Base-by-base conservation (phyloP, 192 early-diverging fungal species). In the Coemansia sp. region DNA sequence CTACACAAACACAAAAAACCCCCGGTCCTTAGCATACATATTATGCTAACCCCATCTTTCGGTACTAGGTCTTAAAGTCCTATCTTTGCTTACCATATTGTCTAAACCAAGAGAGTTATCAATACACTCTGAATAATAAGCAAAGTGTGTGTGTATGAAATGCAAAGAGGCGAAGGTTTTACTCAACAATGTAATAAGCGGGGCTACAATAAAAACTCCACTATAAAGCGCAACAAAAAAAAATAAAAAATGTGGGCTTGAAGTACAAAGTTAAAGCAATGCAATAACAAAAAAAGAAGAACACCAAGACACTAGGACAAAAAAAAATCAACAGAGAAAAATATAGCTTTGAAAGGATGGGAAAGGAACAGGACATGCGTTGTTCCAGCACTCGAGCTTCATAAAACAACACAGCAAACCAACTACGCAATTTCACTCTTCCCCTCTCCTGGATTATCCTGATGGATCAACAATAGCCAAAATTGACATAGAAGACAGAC, bases 1-100 rank as follows among this genome's bases (percentile, higher is more conserved):
- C 71, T 68, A 72, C 70, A 68, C 2, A 58, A 58, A 58, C 6
- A n/a, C n/a, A n/a, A n/a, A n/a, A n/a, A n/a, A n/a, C n/a, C n/a
- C n/a, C n/a, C n/a, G n/a, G n/a, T 46, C 8, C 39, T 46, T 46
- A 46, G 39, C 39, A 46, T 46, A 46, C 39, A 46, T 17, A 10
- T 17, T 17, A 7, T 6, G 6, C 33, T 11, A 10, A 11, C 10
- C 10, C 33, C 33, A 10, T 36, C 39, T 46, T 14, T 10, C 33
- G 14, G 3, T 17, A 9, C 39, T 46, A 17, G 17, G 14, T 14
- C 8, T 14, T 14, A 17, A 2, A 14, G 39, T 46, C 39, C 39
- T 46, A 46, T 46, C 9, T 4, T 14, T 17, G 3, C 39, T 46
- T 46, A 46, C 39, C 39, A 46, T 46, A 46, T 46, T 3, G 39